phyloP scores from a whole-genome alignment of 192 early-diverging fungal species.

The Piromyces sp. region DNA sequence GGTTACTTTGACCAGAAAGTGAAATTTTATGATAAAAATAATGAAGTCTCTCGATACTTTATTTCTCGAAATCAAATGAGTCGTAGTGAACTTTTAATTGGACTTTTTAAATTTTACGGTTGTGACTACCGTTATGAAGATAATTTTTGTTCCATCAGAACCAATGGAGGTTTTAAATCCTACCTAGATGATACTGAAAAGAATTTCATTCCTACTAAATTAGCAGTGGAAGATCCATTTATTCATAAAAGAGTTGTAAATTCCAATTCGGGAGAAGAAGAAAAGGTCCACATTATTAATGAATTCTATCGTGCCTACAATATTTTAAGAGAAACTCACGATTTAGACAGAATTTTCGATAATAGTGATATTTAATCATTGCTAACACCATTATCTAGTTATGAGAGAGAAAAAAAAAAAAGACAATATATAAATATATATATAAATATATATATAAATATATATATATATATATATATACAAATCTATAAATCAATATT shows the following conservation, averaged over 20 bases:
- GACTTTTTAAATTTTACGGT: not conserved
- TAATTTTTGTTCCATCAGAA: too few relatives aligned
- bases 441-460: too few relatives aligned
- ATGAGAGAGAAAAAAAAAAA: too few relatives aligned
- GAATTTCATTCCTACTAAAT: not conserved
- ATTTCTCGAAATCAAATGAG: not conserved
- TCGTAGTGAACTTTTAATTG: not conserved
- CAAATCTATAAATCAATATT: too few relatives aligned
- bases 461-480: too few relatives aligned
- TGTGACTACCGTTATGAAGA: not conserved
- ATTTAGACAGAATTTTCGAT: not conserved
- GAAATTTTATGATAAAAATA: not conserved
- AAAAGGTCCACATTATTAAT: not conserved
- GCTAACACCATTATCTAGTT: too few relatives aligned
- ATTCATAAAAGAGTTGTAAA: not conserved
- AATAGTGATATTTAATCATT: not conserved
- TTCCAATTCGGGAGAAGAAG: not conserved
- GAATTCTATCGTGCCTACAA: not conserved
- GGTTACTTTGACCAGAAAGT: not conserved
- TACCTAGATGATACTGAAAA: too few relatives aligned
- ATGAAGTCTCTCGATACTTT: not conserved
- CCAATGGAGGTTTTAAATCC: too few relatives aligned
- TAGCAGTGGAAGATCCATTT: not conserved
- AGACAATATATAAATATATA: too few relatives aligned
- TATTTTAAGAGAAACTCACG: not conserved